Base-by-base conservation (phyloP, 2,329 filamentous ascomycete genomes). In the Neofusicoccum umdonicola region DNA sequence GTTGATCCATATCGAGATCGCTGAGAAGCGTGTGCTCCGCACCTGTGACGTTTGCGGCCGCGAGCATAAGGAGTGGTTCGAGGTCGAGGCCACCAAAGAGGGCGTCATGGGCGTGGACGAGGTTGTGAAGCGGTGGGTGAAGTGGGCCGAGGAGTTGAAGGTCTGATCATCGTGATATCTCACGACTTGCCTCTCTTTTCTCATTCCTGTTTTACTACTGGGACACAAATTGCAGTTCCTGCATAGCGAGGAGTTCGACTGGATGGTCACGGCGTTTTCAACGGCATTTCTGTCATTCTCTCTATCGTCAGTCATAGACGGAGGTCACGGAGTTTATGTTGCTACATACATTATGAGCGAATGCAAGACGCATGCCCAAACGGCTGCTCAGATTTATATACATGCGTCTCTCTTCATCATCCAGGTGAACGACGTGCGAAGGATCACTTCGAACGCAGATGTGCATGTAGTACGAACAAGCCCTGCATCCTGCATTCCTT, bases 11-110 rank as follows among this genome's bases (percentile, higher is more conserved):
- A 81, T 98, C 13, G 95, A 99, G 79, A 84, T 98, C n/a, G 83
- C 83, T 4, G 83, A 82, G 45, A 78, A 83, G 69, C 79, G 77
- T 77, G 88, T 79, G 65, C 87, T 83, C 78, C 87, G 75, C 17
- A 85, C 85, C 61, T 99, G 95, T 72, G 82, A 83, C 4, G 85
- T 87, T 1, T 99, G 95, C 73, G 93, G 93, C 1, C 88, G 88
- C 72, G 89, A 92, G 71, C 95, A 99, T 77, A 83, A 89, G 61
- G 95, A 99, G 79, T 99, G 94, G 94, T 99, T 99, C 75, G 91
- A 96, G 78, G 88, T 97, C 1, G 87, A 91, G 67, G 91, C 91
- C 0, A 88, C 82, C 22, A 85, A 88, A 68, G 84, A 88, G 34
- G 91, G 89, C 0, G 83, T 98, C 3, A 86, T 83, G 66, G 83